Evolutionary conservation across 345 rosid species (phyloP).

Genomic region (Hevea brasiliensis): DNA sequence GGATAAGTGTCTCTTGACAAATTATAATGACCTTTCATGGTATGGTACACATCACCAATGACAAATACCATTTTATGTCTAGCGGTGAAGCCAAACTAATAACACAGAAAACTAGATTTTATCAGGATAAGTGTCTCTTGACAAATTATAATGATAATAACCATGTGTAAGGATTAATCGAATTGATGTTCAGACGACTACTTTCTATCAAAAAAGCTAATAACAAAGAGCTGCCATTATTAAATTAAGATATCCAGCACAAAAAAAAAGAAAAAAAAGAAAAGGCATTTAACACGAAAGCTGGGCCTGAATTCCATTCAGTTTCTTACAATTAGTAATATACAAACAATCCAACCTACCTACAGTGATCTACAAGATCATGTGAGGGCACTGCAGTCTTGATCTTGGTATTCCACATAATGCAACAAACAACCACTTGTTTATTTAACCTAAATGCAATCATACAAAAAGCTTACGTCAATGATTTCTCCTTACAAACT

Average conservation of each 20-base stretch:
- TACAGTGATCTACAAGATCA: neutral
- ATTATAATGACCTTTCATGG: too few relatives aligned
- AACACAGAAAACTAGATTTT: too few relatives aligned
- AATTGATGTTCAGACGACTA: too few relatives aligned
- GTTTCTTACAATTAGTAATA: slow-evolving; percentile 14
- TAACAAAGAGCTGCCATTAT: neutral
- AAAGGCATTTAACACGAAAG: neutral
- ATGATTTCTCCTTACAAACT: slow-evolving; percentile 6
- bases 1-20: too few relatives aligned
- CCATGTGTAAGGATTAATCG: too few relatives aligned
- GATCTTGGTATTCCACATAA: neutral
- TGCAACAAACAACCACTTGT: neutral
- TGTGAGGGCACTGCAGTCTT: neutral
- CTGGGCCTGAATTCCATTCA: neutral
- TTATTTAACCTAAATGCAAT: neutral
- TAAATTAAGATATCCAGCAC: neutral
- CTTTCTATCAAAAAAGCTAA: too few relatives aligned
- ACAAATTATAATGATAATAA: too few relatives aligned
- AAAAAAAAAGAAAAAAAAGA: neutral
- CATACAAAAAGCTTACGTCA: neutral
- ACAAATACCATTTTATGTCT: too few relatives aligned
- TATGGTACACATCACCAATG: too few relatives aligned
- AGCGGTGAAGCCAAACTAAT: too few relatives aligned
- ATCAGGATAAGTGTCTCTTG: too few relatives aligned
- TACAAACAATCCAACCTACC: slow-evolving; percentile 6